Base-by-base conservation (phyloP, 2,329 filamentous ascomycete species). In the Calonectria henricotiae region DNA sequence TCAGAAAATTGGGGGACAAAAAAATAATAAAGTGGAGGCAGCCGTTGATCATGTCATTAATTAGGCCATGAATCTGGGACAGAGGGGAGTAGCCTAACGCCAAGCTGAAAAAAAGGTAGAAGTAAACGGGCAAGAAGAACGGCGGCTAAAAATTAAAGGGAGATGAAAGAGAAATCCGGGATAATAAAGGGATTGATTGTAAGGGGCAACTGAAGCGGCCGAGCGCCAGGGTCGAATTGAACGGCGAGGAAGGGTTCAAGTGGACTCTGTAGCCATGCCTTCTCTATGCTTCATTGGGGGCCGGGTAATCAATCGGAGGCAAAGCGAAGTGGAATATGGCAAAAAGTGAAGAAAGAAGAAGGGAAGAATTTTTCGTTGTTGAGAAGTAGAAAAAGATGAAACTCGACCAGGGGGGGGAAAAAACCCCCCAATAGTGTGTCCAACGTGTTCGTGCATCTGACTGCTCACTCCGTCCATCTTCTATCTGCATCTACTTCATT, bases 241-340 rank as follows among this genome's bases (percentile, higher is more conserved):
- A 32, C 32, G 23, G 51, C 13, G n/a, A 39, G 32, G 20, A 55
- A 25, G 51, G 51, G 51, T 37, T 55, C 51, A n/a, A 23, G 51
- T 55, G 51, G 51, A 55, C 51, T 55, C 15, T 55, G 25, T 39
- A 23, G 51, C 30, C 51, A 37, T 55, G 51, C 51, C 51, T 35
- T 43, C 30, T 69, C 54, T 27, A 54, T 27, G 41, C 32, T 58
- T 60, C 49, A 58, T 64, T 44, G 61, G 55, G 37, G 55, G 55
- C 23, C 41, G 39, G 55, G 46, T 32, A 62, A 69, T 69, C 46
- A 55, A 69, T 65, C 55, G 54, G 67, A 39, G 43, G 54, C 62
- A 44, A 61, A 61, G 39, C 55, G 23, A 61, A 27, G 55, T 32
- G 37, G 30, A 55, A 25, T 39, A 8, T 37, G 51, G 51, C 51